Evolutionary conservation across 257 asterid species (phyloP).

Genomic region (Dorcoceras hygrometricum): DNA sequence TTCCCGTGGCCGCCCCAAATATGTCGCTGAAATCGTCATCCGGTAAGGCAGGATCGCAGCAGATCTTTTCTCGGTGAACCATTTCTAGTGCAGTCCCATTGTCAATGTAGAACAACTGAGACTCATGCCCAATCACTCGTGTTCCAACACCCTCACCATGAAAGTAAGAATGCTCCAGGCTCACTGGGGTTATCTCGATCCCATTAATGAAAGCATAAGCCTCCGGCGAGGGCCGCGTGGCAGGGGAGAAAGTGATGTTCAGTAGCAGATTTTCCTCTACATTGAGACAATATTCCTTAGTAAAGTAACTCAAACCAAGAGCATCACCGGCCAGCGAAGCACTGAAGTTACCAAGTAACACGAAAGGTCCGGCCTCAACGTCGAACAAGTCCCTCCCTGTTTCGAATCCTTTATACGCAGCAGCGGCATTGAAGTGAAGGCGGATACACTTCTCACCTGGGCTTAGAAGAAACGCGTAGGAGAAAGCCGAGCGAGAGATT

Average conservation of each 20-base stretch:
- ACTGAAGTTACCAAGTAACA: constrained; percentile 8
- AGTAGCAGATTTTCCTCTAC: constrained; percentile 1
- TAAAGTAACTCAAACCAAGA: neutral
- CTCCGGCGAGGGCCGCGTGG: neutral
- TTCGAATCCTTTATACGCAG: neutral
- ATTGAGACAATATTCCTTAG: constrained; percentile 4
- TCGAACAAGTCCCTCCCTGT: neutral
- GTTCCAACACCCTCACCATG: neutral
- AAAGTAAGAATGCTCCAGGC: neutral
- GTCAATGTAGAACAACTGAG: constrained; percentile 31
- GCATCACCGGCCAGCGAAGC: constrained; percentile 3
- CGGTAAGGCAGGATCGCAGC: constrained; percentile 28
- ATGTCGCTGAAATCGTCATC: constrained; percentile 27
- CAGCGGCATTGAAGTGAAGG: neutral
- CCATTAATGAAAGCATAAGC: constrained; percentile 12
- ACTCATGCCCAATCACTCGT: constrained; percentile 5
- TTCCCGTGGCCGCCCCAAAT: constrained; percentile 27
- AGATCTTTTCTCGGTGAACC: constrained; percentile 30
- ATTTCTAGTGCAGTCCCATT: constrained; percentile 37
- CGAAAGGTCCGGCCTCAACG: constrained; percentile 2
- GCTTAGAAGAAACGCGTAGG: neutral
- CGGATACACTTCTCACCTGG: constrained; percentile 5
- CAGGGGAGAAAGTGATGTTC: constrained; percentile 4
- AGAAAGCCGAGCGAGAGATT: constrained; percentile 1
- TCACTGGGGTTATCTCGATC: constrained; percentile 1